Base-by-base conservation (phyloP, 352 stramenopile species). In the Phytophthora quininea region DNA sequence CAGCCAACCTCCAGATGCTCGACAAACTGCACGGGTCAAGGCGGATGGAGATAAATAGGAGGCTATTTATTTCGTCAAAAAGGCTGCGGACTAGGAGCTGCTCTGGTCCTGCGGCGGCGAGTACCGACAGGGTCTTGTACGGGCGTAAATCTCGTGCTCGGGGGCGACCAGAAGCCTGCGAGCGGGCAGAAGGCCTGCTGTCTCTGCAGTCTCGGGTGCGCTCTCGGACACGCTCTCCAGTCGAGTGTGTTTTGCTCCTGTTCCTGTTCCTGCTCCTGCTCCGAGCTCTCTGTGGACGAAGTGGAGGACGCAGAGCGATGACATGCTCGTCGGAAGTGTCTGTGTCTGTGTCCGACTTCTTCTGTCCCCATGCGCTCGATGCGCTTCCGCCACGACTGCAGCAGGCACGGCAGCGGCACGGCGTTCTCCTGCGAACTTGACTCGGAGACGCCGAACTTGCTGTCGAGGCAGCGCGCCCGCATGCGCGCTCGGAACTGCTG, bases 331-430 rank as follows among this genome's bases (percentile, higher is more conserved):
- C 51, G 43, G 29, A 38, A 35, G 31, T 63, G 43, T n/a, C 61
- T 59, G 38, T 62, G 46, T 43, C 58, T 60, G 19, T 67, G 47
- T 27, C 14, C 14, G 15, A 19, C 31, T 43, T 62, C 45, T 15
- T 59, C 47, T 37, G 15, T 30, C 33, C 62, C 50, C 67, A 79
- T 79, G 33, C 46, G 33, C 12, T 79, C 71, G 50, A 79, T 79
- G 46, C 71, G 71, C 19, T 66, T 71, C 3, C 60, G 19, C 71
- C 71, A 79, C 12, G 58, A 49, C 59, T 79, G 62, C 9, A 79
- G 27, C 7, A 79, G 54, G 31, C 71, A 75, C 54, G 71, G 58
- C 8, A 78, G 19, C 5, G 38, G 35, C 12, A 60, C 2, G 3
- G 57, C 37, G 11, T 7, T 54, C 46, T 14, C 33, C 40, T 53